Evolutionary conservation across 2,329 filamentous ascomycete genomes (phyloP).

Genomic region (Colletotrichum cordylinicola): DNA sequence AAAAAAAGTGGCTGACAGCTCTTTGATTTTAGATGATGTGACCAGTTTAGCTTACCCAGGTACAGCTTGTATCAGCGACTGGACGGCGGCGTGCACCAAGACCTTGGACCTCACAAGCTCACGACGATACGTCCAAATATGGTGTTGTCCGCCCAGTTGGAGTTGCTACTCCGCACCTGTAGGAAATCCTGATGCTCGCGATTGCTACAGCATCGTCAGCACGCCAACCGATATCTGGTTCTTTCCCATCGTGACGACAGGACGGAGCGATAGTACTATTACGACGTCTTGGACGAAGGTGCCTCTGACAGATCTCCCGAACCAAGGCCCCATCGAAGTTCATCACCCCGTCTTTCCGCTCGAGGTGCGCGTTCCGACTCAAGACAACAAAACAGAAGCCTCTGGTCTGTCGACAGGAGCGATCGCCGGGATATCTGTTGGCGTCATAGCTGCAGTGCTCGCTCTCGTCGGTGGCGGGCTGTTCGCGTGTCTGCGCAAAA

Average conservation of each 20-base stretch:
- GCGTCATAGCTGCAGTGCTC: not conserved
- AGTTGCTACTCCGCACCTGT: not conserved
- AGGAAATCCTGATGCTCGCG: not conserved
- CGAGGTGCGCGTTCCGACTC: not conserved
- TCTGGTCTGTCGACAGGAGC: not conserved
- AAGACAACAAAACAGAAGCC: not conserved
- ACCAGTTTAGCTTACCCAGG: not conserved
- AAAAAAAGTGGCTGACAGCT: not conserved
- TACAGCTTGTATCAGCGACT: not conserved
- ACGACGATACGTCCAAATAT: not conserved
- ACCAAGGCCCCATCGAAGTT: not conserved
- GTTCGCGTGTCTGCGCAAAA: not conserved
- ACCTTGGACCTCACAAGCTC: not conserved
- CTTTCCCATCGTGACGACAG: not conserved
- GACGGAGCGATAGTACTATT: not conserved
- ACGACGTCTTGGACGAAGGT: not conserved
- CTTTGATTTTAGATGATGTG: not conserved
- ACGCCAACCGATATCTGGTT: conserved; percentile 6
- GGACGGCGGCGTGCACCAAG: not conserved
- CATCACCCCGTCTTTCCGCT: conserved; percentile 1
- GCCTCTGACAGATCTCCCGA: not conserved
- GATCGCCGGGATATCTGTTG: not conserved
- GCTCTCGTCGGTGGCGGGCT: not conserved
- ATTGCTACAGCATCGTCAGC: not conserved
- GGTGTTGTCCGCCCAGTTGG: conserved; percentile 5